A percentile compares a stretch with the other conserved stretches of the same genome.
These are phyloP conservation scores for Schrenkiella parvula DNA, from an alignment of 345 rosid species.

Conservation along the genomic window DNA sequence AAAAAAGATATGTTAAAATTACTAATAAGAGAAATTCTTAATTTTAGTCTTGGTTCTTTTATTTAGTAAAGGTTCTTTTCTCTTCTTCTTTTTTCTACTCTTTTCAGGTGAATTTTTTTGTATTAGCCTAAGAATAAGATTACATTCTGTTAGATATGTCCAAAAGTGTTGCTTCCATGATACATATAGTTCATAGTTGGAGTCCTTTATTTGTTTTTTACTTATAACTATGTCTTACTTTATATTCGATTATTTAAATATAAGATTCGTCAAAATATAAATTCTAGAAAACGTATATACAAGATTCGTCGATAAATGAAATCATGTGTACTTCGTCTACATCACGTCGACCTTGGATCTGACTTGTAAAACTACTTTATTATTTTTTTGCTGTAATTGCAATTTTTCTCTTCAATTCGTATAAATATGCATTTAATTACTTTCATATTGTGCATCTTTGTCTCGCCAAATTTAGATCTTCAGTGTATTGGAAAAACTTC, in stretches of 20 bases:
- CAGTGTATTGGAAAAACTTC: not conserved
- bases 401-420: not conserved
- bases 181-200: not conserved
- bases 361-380: not conserved
- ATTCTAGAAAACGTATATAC: not conserved
- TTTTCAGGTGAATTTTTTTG: not conserved
- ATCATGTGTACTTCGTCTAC: slow-evolving; percentile 2
- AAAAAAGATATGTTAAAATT: not conserved
- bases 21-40: slow-evolving; percentile 26
- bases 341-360: slow-evolving; percentile 11
- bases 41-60: slow-evolving; percentile 15
- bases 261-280: not conserved
- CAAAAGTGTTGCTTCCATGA: not conserved
- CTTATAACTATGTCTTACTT: not conserved
- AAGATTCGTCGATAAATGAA: not conserved
- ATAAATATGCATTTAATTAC: not conserved
- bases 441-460: not conserved
- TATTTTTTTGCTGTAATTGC: not conserved
- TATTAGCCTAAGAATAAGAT: slow-evolving; percentile 5
- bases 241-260: not conserved
- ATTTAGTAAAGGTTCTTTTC: slow-evolving; percentile 22
- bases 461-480: not conserved
- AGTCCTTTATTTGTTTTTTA: not conserved
- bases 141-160: not conserved
- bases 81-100: not conserved